These are phyloP conservation scores for Nymphaea thermarum DNA, from an alignment of 164 flowering plant species.

Conservation along the genomic window DNA sequence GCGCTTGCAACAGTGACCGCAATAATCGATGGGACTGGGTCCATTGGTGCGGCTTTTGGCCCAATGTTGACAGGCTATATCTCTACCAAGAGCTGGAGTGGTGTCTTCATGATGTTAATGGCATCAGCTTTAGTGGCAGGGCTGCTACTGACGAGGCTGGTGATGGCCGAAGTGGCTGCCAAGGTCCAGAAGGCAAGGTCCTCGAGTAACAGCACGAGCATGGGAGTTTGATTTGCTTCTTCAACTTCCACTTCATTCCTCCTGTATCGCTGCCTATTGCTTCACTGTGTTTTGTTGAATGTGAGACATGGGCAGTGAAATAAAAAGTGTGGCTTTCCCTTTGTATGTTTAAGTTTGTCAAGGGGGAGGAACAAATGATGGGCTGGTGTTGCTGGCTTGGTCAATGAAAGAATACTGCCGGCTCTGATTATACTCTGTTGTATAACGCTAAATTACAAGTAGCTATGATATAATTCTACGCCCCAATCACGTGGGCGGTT, in stretches of 20 bases:
- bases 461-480: neutral
- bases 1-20: conserved; percentile 83
- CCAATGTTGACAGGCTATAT: conserved; percentile 71
- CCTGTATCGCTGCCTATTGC: neutral
- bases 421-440: neutral
- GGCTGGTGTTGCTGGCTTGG: neutral
- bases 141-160: conserved; percentile 46
- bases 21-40: conserved; percentile 80
- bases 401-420: neutral
- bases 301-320: neutral
- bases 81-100: conserved; percentile 53
- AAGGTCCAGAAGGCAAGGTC: conserved; percentile 30
- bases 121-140: conserved; percentile 56
- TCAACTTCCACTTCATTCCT: neutral
- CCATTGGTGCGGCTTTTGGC: conserved; percentile 77
- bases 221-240: conserved; percentile 13
- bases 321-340: neutral
- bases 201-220: conserved; percentile 2
- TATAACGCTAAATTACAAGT: neutral
- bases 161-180: conserved; percentile 49
- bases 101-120: conserved; percentile 71
- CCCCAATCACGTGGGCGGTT: no score
- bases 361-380: neutral
- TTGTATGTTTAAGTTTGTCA: neutral
- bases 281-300: neutral